Percentiles rank a stretch among this genome's conserved stretches.
Conservation (phyloP, 108 stramenopile genomes). For the Mediolabrus comicus region DNA sequence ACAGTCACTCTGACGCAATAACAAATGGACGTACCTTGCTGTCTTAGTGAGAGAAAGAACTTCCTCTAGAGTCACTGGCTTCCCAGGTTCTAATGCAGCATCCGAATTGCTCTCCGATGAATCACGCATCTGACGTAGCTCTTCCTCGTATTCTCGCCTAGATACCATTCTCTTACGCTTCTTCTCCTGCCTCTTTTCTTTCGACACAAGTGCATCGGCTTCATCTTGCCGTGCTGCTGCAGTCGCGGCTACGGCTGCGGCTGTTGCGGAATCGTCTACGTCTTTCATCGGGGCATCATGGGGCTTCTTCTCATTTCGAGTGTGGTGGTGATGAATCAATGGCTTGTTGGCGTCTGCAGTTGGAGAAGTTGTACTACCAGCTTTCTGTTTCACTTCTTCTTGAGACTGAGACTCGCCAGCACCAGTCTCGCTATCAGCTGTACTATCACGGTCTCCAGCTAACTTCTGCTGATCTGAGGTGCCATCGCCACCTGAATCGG, state of each 20-base stretch:
- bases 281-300: neutral
- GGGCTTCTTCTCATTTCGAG: neutral
- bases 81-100: constrained; percentile 52
- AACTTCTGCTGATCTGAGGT: constrained; percentile 5
- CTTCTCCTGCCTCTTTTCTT: constrained; percentile 43
- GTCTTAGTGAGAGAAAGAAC: constrained; percentile 65
- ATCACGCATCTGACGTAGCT: constrained; percentile 57
- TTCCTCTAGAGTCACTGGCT: constrained; percentile 59
- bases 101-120: constrained; percentile 57
- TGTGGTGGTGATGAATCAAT: constrained; percentile 20
- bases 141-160: constrained; percentile 70
- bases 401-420: neutral
- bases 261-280: neutral
- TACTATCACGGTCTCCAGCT: constrained; percentile 1
- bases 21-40: constrained; percentile 49
- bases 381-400: neutral
- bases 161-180: constrained; percentile 73
- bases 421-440: constrained; percentile 1
- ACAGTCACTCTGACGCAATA: neutral
- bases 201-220: neutral
- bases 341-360: constrained; percentile 1
- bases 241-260: neutral
- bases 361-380: neutral
- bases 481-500: constrained; percentile 7
- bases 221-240: neutral